Base-by-base conservation (phyloP, 345 rosid species). In the Eucalyptus cloeziana region DNA sequence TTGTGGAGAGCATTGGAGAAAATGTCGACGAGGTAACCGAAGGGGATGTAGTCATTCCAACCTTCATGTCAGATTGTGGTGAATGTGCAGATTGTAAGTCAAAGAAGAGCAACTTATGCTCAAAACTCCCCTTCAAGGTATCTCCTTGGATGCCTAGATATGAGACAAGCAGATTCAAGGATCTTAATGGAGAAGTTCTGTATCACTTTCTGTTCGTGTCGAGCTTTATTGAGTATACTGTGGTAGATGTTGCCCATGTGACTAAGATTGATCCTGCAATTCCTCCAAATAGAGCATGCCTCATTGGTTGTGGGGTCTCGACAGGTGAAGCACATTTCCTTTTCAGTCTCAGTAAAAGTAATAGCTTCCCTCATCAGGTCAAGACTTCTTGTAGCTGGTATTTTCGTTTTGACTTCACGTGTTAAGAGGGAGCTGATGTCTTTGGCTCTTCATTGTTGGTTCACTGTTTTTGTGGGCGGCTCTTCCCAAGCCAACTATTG, bases 1-100 rank as follows among this genome's bases (percentile, higher is more conserved):
- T 93, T 19, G 98, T 97, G 64, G 99, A 97, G 91, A 97, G 99
- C 90, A 94, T 96, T 1, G 99, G 99, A 19, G 96, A 95, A 90
- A 91, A 93, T n/a, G 99, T 96, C 10, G 88, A 87, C 5, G 96
- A 93, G 89, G 88, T 97, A 40, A 88, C 67, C 6, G 93, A 89
- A 92, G 99, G 99, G 86, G 99, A 97, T 86, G 83, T 86, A 1
- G 98, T 97, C 11, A 90, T 97, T 64, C 99, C 99, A 17, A 92
- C 92, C 4, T 95, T 97, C 92, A 86, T 96, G 94, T 15, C 98
- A 2, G 98, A 96, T 80, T 97, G 99, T 81, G 94, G 94, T 25
- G 96, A 95, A 14, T 95, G 99, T 86, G 56, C 2, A 60, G 99
- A 97, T 79, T 97, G 99, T 92, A 86, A 54, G 86, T 97, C 98